Base-by-base conservation (phyloP, 495 filamentous ascomycete genomes). In the Lepidopterella palustris region DNA sequence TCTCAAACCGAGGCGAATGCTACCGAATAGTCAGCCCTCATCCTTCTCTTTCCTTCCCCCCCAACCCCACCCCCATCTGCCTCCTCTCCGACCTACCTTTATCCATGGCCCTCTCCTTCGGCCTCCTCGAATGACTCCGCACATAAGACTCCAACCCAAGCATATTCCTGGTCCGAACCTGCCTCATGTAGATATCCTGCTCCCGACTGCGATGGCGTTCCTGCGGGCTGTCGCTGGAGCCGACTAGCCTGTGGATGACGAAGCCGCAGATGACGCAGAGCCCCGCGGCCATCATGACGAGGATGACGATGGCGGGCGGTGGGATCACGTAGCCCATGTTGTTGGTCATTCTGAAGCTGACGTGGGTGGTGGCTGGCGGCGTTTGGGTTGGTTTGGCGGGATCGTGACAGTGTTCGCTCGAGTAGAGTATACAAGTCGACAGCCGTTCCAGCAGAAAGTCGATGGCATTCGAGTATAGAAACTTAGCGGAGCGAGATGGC, bases 261-360 rank as follows among this genome's bases (percentile, higher is more conserved):
- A 25, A 60, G 15, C 51, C 31, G 5, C 18, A 28, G n/a, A 32
- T 25, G 20, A 63, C 28, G 0, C 54, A 3, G 11, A 48, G 4
- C 1, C 18, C 49, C 9, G 61, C 49, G 4, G 48, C 61, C 5
- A 58, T 25, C 49, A 63, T 54, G 56, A 53, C 39, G 11, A 63
- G 35, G n/a, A 63, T 20, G 49, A 63, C 56, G 26, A 63, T 59
- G 40, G 53, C 27, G 11, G 50, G 26, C 3, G 61, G 61, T 4
- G 40, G 55, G 39, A 63, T n/a, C n/a, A n/a, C n/a, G n/a, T n/a
- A n/a, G n/a, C n/a, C n/a, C n/a, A n/a, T n/a, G n/a, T n/a, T n/a
- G n/a, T n/a, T n/a, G n/a, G n/a, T n/a, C n/a, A n/a, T n/a, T n/a
- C n/a, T n/a, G n/a, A n/a, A n/a, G n/a, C n/a, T n/a, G n/a, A n/a